Evolutionary conservation across 345 rosid species (phyloP).

Genomic region (Eucalyptus regnans): DNA sequence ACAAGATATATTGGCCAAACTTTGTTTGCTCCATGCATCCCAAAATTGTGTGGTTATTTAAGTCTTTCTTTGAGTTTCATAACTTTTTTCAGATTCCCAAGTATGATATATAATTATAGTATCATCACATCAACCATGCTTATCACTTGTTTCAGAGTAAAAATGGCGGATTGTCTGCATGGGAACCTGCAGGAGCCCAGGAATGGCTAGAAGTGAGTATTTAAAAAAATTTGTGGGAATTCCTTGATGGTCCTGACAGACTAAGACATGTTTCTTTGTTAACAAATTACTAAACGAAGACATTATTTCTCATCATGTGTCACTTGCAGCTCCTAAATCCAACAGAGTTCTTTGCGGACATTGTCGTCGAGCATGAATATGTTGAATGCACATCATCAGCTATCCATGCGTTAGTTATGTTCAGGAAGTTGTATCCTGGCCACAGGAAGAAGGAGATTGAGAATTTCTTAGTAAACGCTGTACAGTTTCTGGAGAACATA

Average conservation of each 20-base stretch:
- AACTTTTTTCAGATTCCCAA: neutral
- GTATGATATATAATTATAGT: neutral
- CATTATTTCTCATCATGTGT: neutral
- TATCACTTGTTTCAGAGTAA: conserved; percentile 17
- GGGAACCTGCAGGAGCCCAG: conserved; percentile 52
- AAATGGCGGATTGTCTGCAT: conserved; percentile 44
- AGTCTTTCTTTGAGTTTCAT: neutral
- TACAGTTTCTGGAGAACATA: conserved; percentile 10
- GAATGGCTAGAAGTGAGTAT: conserved; percentile 38
- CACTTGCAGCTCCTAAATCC: conserved; percentile 43
- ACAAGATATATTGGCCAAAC: neutral
- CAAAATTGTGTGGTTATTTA: neutral
- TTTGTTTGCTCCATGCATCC: neutral
- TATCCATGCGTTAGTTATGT: conserved; percentile 19
- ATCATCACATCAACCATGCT: neutral
- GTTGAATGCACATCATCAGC: conserved; percentile 44
- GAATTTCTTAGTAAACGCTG: conserved; percentile 24
- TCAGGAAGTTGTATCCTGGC: conserved; percentile 27
- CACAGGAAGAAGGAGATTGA: conserved; percentile 40
- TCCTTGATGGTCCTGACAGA: neutral
- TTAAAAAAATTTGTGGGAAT: conserved; percentile 8
- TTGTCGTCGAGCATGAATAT: conserved; percentile 28
- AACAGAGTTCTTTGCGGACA: conserved; percentile 37
- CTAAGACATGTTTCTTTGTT: neutral
- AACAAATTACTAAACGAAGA: neutral